Conservation (phyloP, 768 basidiomycete species). For the Lactarius akahatsu region DNA sequence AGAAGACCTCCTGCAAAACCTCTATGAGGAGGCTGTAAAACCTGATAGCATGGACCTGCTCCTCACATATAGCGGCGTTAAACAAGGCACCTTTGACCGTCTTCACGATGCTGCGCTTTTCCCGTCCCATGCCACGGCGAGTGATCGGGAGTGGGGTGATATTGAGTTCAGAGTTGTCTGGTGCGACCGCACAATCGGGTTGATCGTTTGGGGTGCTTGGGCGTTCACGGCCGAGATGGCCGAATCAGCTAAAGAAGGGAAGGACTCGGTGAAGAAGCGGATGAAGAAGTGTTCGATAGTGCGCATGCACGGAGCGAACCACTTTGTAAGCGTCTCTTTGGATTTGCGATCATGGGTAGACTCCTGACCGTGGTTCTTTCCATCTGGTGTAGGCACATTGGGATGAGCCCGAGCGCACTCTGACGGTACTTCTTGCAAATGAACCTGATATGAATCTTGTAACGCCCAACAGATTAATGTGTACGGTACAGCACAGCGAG, state of each 20-base stretch:
- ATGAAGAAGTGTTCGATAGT: neutral
- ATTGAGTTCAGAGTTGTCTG: neutral
- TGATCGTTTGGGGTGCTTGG: neutral
- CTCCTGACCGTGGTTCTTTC: neutral
- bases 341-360: neutral
- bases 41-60: neutral
- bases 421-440: neutral
- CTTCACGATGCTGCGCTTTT: neutral
- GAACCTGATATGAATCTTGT: neutral
- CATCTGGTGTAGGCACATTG: neutral
- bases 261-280: neutral
- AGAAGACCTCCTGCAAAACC: neutral
- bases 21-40: neutral
- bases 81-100: neutral
- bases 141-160: neutral
- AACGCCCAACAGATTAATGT: too few relatives aligned
- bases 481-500: too few relatives aligned
- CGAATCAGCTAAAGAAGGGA: neutral
- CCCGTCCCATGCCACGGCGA: neutral
- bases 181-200: slow-evolving; percentile 5
- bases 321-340: neutral
- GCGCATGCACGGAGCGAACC: neutral
- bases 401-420: slow-evolving; percentile 1
- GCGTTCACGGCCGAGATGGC: neutral
- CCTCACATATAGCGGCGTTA: neutral